Conservation (phyloP, 176 grass and related monocot genomes). For the Carex pumila region DNA sequence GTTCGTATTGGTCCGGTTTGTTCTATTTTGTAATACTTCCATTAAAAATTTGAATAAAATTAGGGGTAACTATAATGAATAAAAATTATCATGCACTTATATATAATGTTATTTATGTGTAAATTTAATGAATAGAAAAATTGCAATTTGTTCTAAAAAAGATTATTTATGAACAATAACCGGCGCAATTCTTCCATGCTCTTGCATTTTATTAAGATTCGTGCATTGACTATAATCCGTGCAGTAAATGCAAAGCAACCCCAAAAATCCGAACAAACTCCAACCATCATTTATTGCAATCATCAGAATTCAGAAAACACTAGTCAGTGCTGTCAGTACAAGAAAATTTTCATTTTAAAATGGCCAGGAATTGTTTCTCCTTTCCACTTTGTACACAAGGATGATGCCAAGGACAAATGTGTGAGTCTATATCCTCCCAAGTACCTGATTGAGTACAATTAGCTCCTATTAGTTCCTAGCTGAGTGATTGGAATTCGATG, state of each 20-base stretch:
- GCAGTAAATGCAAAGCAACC: slow-evolving; percentile 6
- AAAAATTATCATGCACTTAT: too few species aligned
- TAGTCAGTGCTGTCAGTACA: neutral
- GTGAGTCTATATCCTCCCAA: too few species aligned
- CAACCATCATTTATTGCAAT: neutral
- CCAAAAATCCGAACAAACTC: neutral
- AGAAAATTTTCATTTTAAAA: too few species aligned
- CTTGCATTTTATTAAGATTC: neutral
- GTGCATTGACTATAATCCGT: neutral
- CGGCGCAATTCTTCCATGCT: neutral
- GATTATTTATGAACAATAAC: neutral
- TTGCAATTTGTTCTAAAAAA: neutral
- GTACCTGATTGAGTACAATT: too few species aligned
- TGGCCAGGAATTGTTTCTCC: neutral
- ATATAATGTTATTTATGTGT: too few species aligned
- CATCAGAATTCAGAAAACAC: neutral
- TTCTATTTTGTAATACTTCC: too few species aligned
- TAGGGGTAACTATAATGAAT: too few species aligned
- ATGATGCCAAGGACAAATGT: too few species aligned
- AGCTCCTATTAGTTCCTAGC: too few species aligned
- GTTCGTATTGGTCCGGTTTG: too few species aligned
- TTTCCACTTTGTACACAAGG: neutral
- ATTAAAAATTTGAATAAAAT: too few species aligned
- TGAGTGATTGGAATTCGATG: too few species aligned
- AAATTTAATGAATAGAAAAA: neutral